Evolutionary conservation across 768 basidiomycete species (phyloP).

Genomic region (Podaxis carcinomalis): DNA sequence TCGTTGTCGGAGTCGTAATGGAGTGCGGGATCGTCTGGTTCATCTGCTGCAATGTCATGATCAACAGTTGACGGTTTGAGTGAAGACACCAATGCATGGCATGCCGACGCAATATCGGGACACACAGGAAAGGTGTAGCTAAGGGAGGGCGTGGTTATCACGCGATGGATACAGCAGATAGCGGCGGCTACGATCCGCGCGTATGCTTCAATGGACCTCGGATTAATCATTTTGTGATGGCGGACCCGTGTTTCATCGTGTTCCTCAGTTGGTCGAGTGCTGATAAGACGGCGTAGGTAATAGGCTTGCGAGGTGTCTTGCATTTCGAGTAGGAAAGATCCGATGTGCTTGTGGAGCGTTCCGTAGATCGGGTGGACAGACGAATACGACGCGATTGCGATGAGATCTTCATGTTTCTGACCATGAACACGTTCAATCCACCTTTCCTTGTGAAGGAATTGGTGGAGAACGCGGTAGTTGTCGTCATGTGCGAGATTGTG

Average conservation of each 20-base stretch:
- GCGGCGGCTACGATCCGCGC: neutral
- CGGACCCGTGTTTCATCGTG: neutral
- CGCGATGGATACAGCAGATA: neutral
- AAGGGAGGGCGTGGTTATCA: neutral
- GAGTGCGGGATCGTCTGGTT: neutral
- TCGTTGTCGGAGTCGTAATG: neutral
- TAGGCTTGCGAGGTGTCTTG: neutral
- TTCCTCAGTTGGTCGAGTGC: conserved; percentile 12
- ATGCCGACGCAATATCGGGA: neutral
- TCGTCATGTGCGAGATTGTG: neutral
- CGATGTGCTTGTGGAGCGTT: neutral
- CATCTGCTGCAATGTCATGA: neutral
- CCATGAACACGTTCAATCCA: conserved; percentile 6
- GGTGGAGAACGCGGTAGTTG: conserved; percentile 4
- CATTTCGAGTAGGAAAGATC: neutral
- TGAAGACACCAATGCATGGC: neutral
- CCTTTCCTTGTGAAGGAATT: conserved; percentile 10
- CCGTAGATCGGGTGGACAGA: neutral
- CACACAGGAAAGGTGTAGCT: neutral
- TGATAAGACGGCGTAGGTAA: conserved; percentile 11
- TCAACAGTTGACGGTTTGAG: neutral
- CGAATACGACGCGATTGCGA: neutral
- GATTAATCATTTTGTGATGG: conserved; percentile 8
- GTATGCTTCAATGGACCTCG: neutral
- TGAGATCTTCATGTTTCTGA: neutral